Conservation (phyloP, 73 alveolate species). For the Tetrahymena malaccensis region DNA sequence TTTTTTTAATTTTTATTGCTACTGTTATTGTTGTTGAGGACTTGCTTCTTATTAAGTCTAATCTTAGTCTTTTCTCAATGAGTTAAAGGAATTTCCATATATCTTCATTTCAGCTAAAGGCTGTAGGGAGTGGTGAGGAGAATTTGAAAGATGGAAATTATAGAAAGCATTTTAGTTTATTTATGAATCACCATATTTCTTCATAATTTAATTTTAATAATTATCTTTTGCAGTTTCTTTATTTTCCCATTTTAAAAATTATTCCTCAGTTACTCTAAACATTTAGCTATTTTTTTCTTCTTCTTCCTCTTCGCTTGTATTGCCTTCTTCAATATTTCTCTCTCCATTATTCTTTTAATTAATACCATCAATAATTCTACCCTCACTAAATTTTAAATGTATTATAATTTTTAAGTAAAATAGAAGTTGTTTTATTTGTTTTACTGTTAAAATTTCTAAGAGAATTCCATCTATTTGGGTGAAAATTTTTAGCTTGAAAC, state of each 20-base stretch:
- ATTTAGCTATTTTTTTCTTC: neutral
- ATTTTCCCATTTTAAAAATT: neutral
- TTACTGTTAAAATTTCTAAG: neutral
- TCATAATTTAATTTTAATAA: neutral
- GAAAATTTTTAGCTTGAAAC: neutral
- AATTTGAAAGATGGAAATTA: neutral
- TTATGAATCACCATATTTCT: neutral
- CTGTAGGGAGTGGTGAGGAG: neutral
- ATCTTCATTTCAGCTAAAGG: neutral
- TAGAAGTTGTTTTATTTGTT: too few species aligned
- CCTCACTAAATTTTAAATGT: neutral
- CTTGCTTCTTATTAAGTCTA: neutral
- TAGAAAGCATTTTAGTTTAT: neutral
- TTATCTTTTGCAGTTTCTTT: neutral
- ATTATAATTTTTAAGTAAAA: too few species aligned
- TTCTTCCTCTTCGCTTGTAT: neutral
- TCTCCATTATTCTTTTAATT: neutral
- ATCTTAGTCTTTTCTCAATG: neutral
- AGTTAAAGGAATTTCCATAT: neutral
- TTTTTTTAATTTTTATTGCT: neutral
- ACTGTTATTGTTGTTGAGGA: neutral
- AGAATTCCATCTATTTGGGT: neutral
- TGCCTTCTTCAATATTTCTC: neutral
- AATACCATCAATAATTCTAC: neutral
- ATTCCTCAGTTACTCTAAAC: neutral